Evolutionary conservation across 148 eudicot genomes (phyloP).

Genomic region (Chenopodium formosanum): DNA sequence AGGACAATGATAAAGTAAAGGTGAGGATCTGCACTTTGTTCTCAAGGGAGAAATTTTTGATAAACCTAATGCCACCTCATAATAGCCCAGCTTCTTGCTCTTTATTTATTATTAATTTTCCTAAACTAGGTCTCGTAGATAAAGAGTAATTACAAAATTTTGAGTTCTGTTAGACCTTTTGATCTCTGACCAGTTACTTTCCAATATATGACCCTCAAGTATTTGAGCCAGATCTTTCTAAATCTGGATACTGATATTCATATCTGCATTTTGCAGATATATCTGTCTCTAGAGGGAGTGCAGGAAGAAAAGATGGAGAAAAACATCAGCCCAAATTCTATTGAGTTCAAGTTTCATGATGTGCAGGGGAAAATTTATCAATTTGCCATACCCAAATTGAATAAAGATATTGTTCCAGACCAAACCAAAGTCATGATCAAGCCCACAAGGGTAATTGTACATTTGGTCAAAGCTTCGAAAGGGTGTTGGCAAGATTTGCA

Average conservation of each 20-base stretch:
- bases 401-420: slow-evolving; percentile 73
- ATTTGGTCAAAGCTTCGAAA: slow-evolving; percentile 64
- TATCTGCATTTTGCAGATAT: slow-evolving; percentile 47
- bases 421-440: slow-evolving; percentile 71
- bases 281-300: slow-evolving; percentile 72
- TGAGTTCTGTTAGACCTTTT: neutral
- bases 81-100: neutral
- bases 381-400: slow-evolving; percentile 74
- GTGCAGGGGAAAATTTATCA: slow-evolving; percentile 80
- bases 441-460: slow-evolving; percentile 70
- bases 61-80: neutral
- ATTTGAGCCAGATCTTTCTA: neutral
- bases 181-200: no score
- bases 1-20: slow-evolving; percentile 84
- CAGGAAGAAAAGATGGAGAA: slow-evolving; percentile 68
- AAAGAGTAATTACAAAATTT: neutral
- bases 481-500: slow-evolving; percentile 85
- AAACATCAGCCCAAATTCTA: slow-evolving; percentile 49
- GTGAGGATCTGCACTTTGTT: slow-evolving; percentile 25
- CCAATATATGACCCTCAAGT: neutral
- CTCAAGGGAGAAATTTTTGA: neutral
- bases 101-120: neutral
- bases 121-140: neutral
- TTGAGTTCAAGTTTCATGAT: slow-evolving; percentile 78
- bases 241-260: neutral